Conservation (phyloP, 176 grass and related monocot species). For the Aegilops longissima region DNA sequence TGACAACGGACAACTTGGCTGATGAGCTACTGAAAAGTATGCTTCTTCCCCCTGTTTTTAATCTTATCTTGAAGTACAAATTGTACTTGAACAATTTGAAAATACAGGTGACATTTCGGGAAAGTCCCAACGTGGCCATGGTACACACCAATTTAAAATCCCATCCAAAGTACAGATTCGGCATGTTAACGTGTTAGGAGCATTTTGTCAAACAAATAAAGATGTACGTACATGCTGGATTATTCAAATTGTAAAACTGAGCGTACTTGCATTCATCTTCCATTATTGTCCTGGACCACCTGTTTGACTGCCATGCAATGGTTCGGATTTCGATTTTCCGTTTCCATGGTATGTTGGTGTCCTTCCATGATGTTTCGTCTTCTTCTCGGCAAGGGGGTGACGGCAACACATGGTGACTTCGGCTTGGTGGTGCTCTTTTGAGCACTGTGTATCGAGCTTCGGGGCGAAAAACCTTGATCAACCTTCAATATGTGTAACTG, state of each 20-base stretch:
- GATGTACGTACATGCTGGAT: not conserved
- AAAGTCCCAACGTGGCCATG: not conserved
- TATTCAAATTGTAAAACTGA: not conserved
- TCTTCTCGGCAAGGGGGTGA: too few relatives aligned
- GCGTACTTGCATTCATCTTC: not conserved
- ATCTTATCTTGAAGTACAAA: not conserved
- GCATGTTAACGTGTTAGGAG: not conserved
- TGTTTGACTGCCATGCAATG: too few relatives aligned
- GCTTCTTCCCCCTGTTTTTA: not conserved
- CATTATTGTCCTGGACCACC: not conserved
- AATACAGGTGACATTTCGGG: not conserved
- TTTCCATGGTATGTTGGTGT: too few relatives aligned
- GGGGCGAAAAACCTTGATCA: too few relatives aligned
- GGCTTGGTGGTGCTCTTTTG: too few relatives aligned
- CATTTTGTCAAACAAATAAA: not conserved
- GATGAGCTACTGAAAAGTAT: not conserved
- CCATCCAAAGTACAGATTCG: not conserved
- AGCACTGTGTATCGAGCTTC: too few relatives aligned
- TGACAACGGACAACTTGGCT: not conserved
- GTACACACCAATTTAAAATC: not conserved
- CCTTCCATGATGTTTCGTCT: too few relatives aligned
- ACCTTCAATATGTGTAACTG: too few relatives aligned
- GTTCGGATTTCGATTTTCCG: too few relatives aligned
- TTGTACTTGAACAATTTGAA: not conserved
- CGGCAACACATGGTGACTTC: too few relatives aligned